Evolutionary conservation across 805 yeast genomes (phyloP).

Genomic region (Teunomyces lycoperdinae): DNA sequence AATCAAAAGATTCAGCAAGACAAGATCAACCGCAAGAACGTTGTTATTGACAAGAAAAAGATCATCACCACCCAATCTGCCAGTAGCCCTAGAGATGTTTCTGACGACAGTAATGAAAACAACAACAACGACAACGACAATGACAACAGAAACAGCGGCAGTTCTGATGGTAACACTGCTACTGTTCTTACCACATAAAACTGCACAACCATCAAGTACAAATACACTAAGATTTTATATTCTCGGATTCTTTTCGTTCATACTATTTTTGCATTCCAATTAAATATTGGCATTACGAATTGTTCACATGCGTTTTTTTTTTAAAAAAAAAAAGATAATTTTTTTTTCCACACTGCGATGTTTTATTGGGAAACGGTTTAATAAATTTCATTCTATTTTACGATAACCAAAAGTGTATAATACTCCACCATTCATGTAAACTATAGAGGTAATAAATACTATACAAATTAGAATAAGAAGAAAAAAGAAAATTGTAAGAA

Average conservation of each 20-base stretch:
- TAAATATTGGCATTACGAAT: neutral
- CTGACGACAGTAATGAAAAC: conserved; percentile 3
- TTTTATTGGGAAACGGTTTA: neutral
- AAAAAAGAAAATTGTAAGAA: neutral
- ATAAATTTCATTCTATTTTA: neutral
- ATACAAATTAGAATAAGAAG: neutral
- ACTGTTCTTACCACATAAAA: neutral
- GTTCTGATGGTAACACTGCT: conserved; percentile 6
- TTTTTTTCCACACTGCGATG: neutral
- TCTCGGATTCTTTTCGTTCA: neutral
- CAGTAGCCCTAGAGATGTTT: conserved; percentile 1
- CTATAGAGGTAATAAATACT: neutral
- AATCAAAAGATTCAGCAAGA: conserved; percentile 16
- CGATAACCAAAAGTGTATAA: neutral
- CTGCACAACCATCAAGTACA: neutral
- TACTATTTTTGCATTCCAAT: neutral
- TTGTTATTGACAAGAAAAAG: conserved; percentile 7
- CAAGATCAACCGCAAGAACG: conserved; percentile 11
- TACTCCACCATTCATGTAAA: neutral
- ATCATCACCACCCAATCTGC: neutral
- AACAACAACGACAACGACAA: conserved; percentile 7
- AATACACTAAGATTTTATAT: neutral
- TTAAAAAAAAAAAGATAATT: neutral
- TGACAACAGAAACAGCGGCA: conserved; percentile 5
- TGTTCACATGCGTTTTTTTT: neutral